Percentiles rank a stretch among this genome's conserved stretches.
These are phyloP conservation scores for Piper longum DNA, from an alignment of 164 flowering plant genomes.

Conservation along the genomic window DNA sequence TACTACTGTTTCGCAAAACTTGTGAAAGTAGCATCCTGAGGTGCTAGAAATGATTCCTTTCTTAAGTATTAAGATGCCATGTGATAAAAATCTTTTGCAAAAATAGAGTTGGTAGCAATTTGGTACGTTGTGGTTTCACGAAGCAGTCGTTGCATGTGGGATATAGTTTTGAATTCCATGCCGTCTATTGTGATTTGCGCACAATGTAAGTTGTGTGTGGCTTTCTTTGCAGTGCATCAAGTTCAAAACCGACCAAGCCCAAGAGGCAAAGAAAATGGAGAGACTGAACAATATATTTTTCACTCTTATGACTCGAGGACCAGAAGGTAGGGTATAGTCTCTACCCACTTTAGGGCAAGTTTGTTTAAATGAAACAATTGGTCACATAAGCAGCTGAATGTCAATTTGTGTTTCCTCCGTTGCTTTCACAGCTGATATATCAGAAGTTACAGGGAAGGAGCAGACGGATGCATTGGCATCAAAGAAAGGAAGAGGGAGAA, in stretches of 20 bases:
- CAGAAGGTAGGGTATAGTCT: constrained; percentile 48
- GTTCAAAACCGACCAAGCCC: constrained; percentile 94
- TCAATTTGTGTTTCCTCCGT: neutral
- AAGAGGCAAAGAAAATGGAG: constrained; percentile 98
- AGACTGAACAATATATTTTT: constrained; percentile 88
- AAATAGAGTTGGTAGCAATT: too few species aligned
- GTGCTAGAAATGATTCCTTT: too few species aligned
- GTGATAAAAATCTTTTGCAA: too few species aligned
- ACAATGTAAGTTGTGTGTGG: neutral
- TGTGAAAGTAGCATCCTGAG: too few species aligned
- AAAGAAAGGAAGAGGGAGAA: constrained; percentile 90
- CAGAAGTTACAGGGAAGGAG: constrained; percentile 80
- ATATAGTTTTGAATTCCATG: too few species aligned
- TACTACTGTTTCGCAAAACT: too few species aligned
- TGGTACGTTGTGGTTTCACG: too few species aligned
- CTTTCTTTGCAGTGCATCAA: constrained; percentile 56
- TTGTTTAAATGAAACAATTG: neutral
- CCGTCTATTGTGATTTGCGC: too few species aligned
- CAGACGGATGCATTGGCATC: constrained; percentile 56
- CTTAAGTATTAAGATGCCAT: too few species aligned
- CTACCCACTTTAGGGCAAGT: neutral
- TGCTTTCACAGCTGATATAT: constrained; percentile 44
- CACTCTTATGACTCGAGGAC: constrained; percentile 85
- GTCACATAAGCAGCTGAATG: neutral
- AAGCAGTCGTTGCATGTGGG: too few species aligned